Evolutionary conservation across 192 early-diverging fungal genomes (phyloP).

Genomic region (Rhizophagus prolifer): DNA sequence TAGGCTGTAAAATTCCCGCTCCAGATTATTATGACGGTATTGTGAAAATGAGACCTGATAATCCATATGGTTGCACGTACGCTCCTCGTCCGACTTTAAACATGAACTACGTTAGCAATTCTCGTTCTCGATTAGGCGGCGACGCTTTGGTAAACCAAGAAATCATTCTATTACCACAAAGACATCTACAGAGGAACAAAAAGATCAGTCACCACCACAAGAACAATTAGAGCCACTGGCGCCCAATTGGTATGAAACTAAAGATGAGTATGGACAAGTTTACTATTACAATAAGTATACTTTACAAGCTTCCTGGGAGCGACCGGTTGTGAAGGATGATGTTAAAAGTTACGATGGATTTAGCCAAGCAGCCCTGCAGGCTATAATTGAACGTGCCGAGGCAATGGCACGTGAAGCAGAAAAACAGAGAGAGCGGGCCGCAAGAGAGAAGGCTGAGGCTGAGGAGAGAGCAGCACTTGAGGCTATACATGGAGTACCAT

Average conservation of each 20-base stretch:
- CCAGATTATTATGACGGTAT: not conserved
- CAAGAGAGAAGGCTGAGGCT: not conserved
- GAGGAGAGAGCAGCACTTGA: not conserved
- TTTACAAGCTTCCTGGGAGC: not conserved
- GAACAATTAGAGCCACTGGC: slow-evolving; percentile 15
- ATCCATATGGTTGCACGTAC: not conserved
- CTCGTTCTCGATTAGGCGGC: not conserved
- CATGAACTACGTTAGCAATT: not conserved
- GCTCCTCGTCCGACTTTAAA: not conserved
- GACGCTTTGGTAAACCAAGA: not conserved
- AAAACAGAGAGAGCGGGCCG: not conserved
- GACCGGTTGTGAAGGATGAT: slow-evolving; percentile 12
- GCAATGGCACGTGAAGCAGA: not conserved
- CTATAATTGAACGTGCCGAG: slow-evolving; percentile 14
- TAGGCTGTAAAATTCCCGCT: not conserved
- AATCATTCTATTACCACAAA: not conserved
- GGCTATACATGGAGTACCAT: not conserved
- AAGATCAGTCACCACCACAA: not conserved
- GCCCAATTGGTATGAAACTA: slow-evolving; percentile 11
- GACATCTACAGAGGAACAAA: not conserved
- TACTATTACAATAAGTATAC: slow-evolving; percentile 18
- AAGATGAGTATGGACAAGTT: slow-evolving; percentile 1
- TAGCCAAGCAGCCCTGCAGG: not conserved
- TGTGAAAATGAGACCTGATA: not conserved
- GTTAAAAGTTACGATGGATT: not conserved